Evolutionary conservation across 768 basidiomycete species (phyloP).

Genomic region (Rhodotorula graminis): DNA sequence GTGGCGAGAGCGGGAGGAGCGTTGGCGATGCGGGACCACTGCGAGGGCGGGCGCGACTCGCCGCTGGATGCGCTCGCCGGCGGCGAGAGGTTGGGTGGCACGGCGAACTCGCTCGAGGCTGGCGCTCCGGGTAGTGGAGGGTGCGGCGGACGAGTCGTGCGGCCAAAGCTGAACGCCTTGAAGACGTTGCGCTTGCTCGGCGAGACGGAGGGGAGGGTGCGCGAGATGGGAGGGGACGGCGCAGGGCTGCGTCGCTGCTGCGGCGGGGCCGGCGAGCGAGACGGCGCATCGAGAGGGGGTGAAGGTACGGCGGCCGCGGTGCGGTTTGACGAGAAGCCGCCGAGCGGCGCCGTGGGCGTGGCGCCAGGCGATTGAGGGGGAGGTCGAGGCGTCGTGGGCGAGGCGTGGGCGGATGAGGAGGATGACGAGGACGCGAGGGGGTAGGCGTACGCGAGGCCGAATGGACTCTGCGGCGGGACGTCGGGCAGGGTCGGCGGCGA

Average conservation of each 20-base stretch:
- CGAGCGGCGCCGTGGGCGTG: background rate
- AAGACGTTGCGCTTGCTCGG: conserved; percentile 2
- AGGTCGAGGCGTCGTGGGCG: background rate
- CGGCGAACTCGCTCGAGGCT: background rate
- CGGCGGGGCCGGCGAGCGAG: background rate
- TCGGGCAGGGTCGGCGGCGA: background rate
- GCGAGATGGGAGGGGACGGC: background rate
- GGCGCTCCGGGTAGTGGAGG: background rate
- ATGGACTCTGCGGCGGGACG: background rate
- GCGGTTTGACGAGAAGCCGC: conserved; percentile 18
- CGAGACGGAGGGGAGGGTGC: background rate
- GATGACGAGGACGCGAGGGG: background rate
- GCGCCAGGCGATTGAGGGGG: background rate
- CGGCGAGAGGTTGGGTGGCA: background rate
- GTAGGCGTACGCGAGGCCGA: background rate
- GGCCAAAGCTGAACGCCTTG: conserved; percentile 1
- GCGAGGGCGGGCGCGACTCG: background rate
- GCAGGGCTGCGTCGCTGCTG: background rate
- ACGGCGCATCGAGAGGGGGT: background rate
- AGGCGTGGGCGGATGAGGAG: background rate
- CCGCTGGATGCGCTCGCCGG: background rate
- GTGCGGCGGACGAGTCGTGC: background rate
- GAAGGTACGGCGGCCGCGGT: background rate
- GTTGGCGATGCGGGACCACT: background rate
- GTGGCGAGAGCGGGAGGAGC: background rate